phyloP scores from a whole-genome alignment of 176 grass and related monocot genomes.

The Triticum urartu region DNA sequence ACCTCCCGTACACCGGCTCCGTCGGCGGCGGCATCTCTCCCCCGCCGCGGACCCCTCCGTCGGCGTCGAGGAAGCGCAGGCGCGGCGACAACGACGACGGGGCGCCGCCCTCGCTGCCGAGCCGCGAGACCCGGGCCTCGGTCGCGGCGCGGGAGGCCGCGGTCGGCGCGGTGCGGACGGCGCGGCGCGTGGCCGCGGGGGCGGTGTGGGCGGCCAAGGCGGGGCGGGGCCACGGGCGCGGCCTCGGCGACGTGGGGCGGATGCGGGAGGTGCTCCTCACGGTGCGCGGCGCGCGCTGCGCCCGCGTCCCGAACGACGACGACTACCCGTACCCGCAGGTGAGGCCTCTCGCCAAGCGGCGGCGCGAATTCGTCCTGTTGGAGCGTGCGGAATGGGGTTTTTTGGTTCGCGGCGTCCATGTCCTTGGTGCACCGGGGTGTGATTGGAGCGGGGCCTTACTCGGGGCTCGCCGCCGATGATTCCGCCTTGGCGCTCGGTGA shows the following conservation, averaged over 20 bases:
- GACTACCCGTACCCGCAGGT: slow-evolving; percentile 18
- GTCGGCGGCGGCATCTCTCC: not conserved
- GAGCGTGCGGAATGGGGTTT: not conserved
- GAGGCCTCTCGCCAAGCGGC: not conserved
- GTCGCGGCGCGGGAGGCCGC: not conserved
- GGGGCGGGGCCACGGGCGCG: not conserved
- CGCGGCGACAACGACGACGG: not conserved
- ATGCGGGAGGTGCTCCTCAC: slow-evolving; percentile 16
- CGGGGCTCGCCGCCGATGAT: not conserved
- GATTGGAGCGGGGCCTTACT: not conserved
- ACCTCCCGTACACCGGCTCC: not conserved
- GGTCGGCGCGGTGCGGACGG: not conserved
- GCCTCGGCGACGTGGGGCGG: not conserved
- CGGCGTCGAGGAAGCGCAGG: slow-evolving; percentile 31
- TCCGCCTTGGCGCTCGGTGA: not conserved
- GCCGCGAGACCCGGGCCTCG: not conserved
- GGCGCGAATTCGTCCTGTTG: not conserved
- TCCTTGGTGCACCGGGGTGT: not conserved
- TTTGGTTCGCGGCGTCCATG: not conserved
- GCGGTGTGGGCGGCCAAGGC: not conserved
- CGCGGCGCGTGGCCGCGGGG: slow-evolving; percentile 23
- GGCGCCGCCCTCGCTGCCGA: not conserved
- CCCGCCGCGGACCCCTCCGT: not conserved
- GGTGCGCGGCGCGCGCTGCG: not conserved
- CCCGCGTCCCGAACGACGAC: not conserved